A percentile compares a stretch with the other conserved stretches of the same genome.
Evolutionary conservation across 768 basidiomycete genomes (phyloP).

Genomic region (Serendipita vermifera): DNA sequence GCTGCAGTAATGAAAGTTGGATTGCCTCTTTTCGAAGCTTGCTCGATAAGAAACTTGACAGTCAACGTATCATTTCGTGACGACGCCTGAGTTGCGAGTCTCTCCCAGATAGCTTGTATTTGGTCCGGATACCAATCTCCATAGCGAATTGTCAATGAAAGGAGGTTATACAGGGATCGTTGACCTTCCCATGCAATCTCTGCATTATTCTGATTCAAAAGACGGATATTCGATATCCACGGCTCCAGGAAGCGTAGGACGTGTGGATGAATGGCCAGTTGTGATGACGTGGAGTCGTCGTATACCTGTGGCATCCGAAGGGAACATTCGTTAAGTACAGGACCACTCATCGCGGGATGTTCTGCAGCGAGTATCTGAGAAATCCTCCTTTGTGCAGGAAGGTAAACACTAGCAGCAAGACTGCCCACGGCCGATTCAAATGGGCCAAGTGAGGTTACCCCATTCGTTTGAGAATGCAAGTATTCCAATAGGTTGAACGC

Average conservation of each 20-base stretch:
- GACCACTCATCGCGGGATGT: conserved; percentile 47
- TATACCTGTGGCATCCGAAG: conserved; percentile 56
- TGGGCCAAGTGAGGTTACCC: conserved; percentile 52
- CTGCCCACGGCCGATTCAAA: conserved; percentile 66
- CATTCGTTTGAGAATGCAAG: conserved; percentile 54
- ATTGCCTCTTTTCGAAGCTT: conserved; percentile 73
- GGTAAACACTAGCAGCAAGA: conserved; percentile 59
- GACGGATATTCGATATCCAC: conserved; percentile 69
- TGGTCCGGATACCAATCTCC: conserved; percentile 65
- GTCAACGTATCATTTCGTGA: conserved; percentile 67
- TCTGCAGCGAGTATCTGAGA: conserved; percentile 69
- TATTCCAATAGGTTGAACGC: conserved; percentile 68
- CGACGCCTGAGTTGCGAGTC: conserved; percentile 58
- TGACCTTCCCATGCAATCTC: conserved; percentile 46
- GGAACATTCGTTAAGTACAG: conserved; percentile 57
- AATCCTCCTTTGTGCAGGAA: conserved; percentile 64
- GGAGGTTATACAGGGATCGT: conserved; percentile 61
- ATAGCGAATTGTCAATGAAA: conserved; percentile 69
- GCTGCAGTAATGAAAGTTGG: conserved; percentile 66
- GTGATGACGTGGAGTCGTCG: conserved; percentile 32
- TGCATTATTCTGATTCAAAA: conserved; percentile 47
- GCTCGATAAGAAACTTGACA: conserved; percentile 72
- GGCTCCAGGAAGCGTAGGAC: conserved; percentile 68
- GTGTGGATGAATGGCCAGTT: conserved; percentile 26
- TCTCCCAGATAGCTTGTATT: conserved; percentile 63